Evolutionary conservation across 2,329 filamentous ascomycete species (phyloP), one percentile per base, ranked within the genome.

Genomic region (Exophiala phaeomuriformis): DNA sequence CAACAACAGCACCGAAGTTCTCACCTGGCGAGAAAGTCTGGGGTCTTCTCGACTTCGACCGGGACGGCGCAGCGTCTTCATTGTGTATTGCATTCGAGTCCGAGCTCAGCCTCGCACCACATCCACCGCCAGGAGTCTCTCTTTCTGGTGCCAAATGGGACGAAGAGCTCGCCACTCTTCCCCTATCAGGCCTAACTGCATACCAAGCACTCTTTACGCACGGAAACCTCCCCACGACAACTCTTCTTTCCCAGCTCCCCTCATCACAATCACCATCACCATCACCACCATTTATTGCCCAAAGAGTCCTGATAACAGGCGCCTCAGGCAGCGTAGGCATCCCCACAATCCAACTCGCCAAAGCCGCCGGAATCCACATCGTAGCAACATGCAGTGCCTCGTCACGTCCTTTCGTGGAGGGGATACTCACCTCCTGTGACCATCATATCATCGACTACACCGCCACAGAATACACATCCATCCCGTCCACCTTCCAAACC

Each of bases 11-110:
- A 0, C 67, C 72, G 0, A 66, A 62, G 33, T 74, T 71, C 60
- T 69, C 68, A 55, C 63, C 72, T 9, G 69, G 66, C 1, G 72
- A 74, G 47, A 55, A 63, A 37, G 69, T 74, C 6, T 69, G 69
- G 51, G 72, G 68, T 0, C 59, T 74, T 5, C 52, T 72, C 4
- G 68, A 65, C 40, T 66, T 69, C 52, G 63, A 62, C 1, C 64
- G 69, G 7, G 69, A 72, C 43, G 72, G 72, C 5, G 71, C 68
- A 3, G 71, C 71, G 1, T 71, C 72, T 3, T 70, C 73, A 45
- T 72, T 70, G 40, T 63, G 65, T 3, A 51, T 73, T 7, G 71
- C 66, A 1, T 62, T 62, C 2, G 70, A 73, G 54, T 53, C 63
- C 5, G 71, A 74, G 56, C 54, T 74, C 28, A 49, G 49, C 39